A percentile compares a stretch with the other conserved stretches of the same genome.
phyloP scores from a whole-genome alignment of 352 stramenopile genomes.

The Pythium aristosporum region DNA sequence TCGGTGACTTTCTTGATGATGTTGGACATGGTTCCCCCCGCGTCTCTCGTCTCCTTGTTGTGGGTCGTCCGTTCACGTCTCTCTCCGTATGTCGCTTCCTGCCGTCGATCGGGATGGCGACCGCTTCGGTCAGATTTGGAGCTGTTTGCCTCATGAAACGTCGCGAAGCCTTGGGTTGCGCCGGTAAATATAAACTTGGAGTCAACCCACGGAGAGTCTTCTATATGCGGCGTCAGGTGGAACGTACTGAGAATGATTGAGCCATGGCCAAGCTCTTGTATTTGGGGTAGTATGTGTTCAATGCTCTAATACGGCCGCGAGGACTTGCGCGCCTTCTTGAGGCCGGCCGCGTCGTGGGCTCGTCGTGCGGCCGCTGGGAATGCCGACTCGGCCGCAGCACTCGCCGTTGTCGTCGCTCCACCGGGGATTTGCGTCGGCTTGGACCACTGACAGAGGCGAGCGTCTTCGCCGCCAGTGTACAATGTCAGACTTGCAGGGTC shows the following conservation, averaged over 20 bases:
- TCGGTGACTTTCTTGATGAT: conserved; percentile 87
- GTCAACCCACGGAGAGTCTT: too few relatives aligned
- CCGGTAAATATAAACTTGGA: neutral
- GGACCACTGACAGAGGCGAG: conserved; percentile 81
- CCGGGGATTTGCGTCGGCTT: conserved; percentile 18
- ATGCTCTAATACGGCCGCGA: conserved; percentile 61
- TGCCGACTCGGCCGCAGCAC: neutral
- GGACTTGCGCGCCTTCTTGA: conserved; percentile 75
- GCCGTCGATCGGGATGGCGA: neutral
- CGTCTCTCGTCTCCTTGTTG: neutral
- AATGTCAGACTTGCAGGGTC: conserved; percentile 45
- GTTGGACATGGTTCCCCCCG: conserved; percentile 41
- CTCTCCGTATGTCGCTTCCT: neutral
- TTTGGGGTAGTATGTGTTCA: neutral
- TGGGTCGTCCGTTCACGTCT: neutral
- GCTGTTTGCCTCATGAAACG: neutral
- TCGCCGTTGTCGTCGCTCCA: conserved; percentile 15
- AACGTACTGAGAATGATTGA: neutral
- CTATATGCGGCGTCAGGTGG: too few relatives aligned
- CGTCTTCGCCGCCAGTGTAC: conserved; percentile 86
- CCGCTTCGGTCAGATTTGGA: neutral
- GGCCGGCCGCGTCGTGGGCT: conserved; percentile 41
- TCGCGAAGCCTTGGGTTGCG: neutral
- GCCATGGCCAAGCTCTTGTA: neutral
- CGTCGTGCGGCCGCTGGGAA: conserved; percentile 3